Evolutionary conservation across 768 basidiomycete species (phyloP), one percentile per base, ranked within the genome.

Genomic region (Russula virescens): DNA sequence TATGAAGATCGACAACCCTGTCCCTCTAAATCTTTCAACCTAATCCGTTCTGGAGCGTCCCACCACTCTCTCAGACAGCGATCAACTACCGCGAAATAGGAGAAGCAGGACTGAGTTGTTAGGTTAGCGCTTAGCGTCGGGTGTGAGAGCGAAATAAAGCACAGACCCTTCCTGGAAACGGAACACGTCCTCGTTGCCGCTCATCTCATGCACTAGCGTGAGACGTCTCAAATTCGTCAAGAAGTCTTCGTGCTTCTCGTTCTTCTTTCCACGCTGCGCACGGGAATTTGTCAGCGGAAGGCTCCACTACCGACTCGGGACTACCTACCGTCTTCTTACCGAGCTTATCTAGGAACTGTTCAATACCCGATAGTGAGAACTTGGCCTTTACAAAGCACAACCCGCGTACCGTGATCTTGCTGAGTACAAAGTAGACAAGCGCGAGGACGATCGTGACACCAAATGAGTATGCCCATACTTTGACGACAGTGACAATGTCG

Each of bases 401-500:
- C 5, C 9, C 18, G 26, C 68, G 14, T 13, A 68, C 68, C 13
- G 68, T 58, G 50, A 78, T 74, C 64, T 73, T 72, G 67, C 72
- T 77, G 43, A 79, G 68, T 26, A 79, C 21, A 47, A 71, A 70
- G 69, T 78, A 73, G 68, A 76, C 72, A 40, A 78, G 66, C 11
- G 76, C 72, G 40, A 75, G 52, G 57, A 77, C 65, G 62, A 78
- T 57, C 38, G 67, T 73, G 19, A 79, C 77, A 35, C 75, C 77
- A 64, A 79, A 75, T 3, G 74, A 75, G 71, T 68, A 79, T 5
- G 58, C 63, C 77, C 77, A 79, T 60, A 79, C 69, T 60, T 75
- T 72, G 52, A 78, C 69, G 55, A 79, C 70, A 0, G 77, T 77
- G 47, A 79, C 77, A 52, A 79, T 77, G 62, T 75, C 71, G 8